Percentiles rank a stretch among this genome's conserved stretches.
Evolutionary conservation across 768 basidiomycete species (phyloP).

Genomic region (Pleurotus tuoliensis): DNA sequence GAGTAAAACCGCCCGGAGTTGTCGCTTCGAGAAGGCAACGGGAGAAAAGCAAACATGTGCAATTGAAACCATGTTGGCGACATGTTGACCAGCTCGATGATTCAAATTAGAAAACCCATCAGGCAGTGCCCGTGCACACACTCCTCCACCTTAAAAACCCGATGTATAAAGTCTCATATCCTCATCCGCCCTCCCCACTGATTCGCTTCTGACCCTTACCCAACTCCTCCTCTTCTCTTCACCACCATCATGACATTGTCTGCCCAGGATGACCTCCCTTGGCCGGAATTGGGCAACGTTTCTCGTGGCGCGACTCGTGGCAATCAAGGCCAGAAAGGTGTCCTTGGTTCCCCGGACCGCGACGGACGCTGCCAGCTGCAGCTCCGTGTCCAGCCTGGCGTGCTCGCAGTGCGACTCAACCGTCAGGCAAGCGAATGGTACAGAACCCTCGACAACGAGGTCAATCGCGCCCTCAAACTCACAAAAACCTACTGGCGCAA

Average conservation of each 20-base stretch:
- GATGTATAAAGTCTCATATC: conserved; percentile 3
- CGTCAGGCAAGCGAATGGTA: conserved; percentile 82
- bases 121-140: conserved; percentile 6
- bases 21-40: conserved; percentile 7
- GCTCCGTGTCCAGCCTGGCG: conserved; percentile 79
- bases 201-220: conserved; percentile 14
- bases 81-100: conserved; percentile 4
- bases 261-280: conserved; percentile 72
- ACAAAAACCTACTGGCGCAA: conserved; percentile 89
- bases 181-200: conserved; percentile 10
- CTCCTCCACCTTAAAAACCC: conserved; percentile 9
- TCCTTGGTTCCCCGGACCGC: conserved; percentile 63
- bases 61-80: conserved; percentile 8
- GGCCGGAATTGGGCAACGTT: conserved; percentile 84
- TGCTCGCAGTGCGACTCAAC: conserved; percentile 71
- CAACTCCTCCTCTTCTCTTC: conserved; percentile 18
- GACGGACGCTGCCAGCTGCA: conserved; percentile 79
- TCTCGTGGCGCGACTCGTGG: conserved; percentile 80
- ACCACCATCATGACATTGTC: conserved; percentile 36
- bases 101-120: conserved; percentile 6
- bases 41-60: conserved; percentile 6
- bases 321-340: conserved; percentile 85
- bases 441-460: conserved; percentile 70
- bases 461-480: conserved; percentile 75
- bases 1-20: conserved; percentile 5